These are phyloP conservation scores for Malus hybrid DNA, from an alignment of 331 rosid species.

Conservation along the genomic window DNA sequence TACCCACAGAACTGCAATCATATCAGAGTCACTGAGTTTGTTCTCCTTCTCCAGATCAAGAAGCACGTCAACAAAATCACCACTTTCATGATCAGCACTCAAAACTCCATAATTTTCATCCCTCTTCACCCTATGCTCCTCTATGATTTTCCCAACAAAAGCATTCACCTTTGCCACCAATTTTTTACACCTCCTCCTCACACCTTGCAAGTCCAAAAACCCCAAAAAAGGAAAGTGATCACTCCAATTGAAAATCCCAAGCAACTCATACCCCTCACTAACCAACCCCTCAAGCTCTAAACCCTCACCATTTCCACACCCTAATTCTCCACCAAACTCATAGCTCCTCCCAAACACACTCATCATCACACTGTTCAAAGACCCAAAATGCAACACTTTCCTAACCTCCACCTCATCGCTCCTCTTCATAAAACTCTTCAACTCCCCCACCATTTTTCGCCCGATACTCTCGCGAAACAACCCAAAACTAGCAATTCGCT, in stretches of 20 bases:
- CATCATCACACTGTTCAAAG: conserved; percentile 61
- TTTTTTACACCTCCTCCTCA: conserved; percentile 47
- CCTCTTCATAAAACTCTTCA: conserved; percentile 20
- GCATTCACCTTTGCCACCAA: conserved; percentile 43
- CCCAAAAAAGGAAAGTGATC: conserved; percentile 63
- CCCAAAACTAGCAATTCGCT: conserved; percentile 24
- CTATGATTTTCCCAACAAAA: conserved; percentile 55
- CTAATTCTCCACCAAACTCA: conserved; percentile 27
- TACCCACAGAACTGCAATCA: conserved; percentile 91
- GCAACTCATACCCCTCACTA: conserved; percentile 65
- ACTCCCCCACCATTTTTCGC: conserved; percentile 23
- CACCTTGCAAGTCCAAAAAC: conserved; percentile 61
- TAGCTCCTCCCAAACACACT: conserved; percentile 59
- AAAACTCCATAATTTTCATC: not conserved
- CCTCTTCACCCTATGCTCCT: conserved; percentile 41
- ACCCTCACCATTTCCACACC: conserved; percentile 14
- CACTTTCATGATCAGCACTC: conserved; percentile 6
- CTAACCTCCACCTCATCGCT: conserved; percentile 37
- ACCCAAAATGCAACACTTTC: conserved; percentile 50
- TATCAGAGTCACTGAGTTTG: conserved; percentile 54
- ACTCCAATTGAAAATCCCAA: conserved; percentile 65
- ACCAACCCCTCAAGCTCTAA: conserved; percentile 42
- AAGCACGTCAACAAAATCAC: conserved; percentile 75
- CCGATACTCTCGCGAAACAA: conserved; percentile 30
- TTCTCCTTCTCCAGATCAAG: conserved; percentile 56